Conservation (phyloP, 2,329 filamentous ascomycete genomes). For the Aspergillus chevalieri region DNA sequence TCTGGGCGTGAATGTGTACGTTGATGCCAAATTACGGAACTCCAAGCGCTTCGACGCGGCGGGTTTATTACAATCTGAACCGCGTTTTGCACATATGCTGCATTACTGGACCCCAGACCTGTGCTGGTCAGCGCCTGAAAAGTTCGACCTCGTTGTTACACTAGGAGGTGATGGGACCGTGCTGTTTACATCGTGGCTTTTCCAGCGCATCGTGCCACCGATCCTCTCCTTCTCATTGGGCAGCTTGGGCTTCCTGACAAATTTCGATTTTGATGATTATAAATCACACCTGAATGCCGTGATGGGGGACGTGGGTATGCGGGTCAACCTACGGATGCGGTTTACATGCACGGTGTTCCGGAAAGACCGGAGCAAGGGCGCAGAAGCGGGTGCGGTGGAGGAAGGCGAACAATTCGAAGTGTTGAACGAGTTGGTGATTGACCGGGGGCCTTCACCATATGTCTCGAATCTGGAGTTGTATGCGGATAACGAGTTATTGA, state of each 20-base stretch:
- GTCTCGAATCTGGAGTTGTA: slow-evolving; percentile 96
- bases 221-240: slow-evolving; percentile 88
- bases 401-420: slow-evolving; percentile 97
- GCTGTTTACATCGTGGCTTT: slow-evolving; percentile 91
- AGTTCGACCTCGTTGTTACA: slow-evolving; percentile 91
- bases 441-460: slow-evolving; percentile 91
- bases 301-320: slow-evolving; percentile 94
- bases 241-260: slow-evolving; percentile 90
- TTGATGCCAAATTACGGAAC: slow-evolving; percentile 87
- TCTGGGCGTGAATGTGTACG: slow-evolving; percentile 91
- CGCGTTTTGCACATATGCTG: slow-evolving; percentile 74
- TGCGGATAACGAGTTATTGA: slow-evolving; percentile 89
- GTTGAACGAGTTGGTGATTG: slow-evolving; percentile 96
- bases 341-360: slow-evolving; percentile 98
- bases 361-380: slow-evolving; percentile 45
- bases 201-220: slow-evolving; percentile 89
- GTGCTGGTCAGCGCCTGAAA: slow-evolving; percentile 88
- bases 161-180: slow-evolving; percentile 96
- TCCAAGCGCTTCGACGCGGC: slow-evolving; percentile 81
- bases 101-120: slow-evolving; percentile 95
- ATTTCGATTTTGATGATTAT: slow-evolving; percentile 90
- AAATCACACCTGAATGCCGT: slow-evolving; percentile 78
- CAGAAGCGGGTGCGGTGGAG: slow-evolving; percentile 57
- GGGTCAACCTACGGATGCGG: slow-evolving; percentile 94
- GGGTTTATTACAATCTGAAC: slow-evolving; percentile 65